phyloP scores from a whole-genome alignment of 805 yeast genomes.

The Candida saitoana region DNA sequence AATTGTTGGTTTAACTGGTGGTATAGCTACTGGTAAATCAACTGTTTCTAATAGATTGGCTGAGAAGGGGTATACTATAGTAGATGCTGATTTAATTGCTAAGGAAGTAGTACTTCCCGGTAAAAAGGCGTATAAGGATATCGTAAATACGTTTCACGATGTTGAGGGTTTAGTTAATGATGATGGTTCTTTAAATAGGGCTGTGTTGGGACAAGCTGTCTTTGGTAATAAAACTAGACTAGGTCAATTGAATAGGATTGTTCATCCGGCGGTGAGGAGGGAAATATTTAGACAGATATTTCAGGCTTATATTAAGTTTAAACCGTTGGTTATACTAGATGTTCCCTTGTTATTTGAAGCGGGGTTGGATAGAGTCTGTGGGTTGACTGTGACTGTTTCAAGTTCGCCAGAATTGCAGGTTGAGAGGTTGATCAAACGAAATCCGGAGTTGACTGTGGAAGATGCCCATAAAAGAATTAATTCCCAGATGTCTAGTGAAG shows the following conservation, averaged over 20 bases:
- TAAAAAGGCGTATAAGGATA: slow-evolving; percentile 58
- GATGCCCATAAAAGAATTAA: slow-evolving; percentile 72
- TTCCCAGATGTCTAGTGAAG: slow-evolving; percentile 68
- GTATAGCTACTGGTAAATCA: slow-evolving; percentile 95
- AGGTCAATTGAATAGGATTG: slow-evolving; percentile 60
- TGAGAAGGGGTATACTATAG: slow-evolving; percentile 53
- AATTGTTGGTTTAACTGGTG: slow-evolving; percentile 93
- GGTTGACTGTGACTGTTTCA: slow-evolving; percentile 61
- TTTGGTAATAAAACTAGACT: slow-evolving; percentile 66
- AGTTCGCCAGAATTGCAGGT: slow-evolving; percentile 59
- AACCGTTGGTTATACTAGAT: slow-evolving; percentile 68
- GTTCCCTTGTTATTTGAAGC: slow-evolving; percentile 89
- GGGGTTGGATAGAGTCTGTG: slow-evolving; percentile 67
- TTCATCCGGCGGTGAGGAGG: slow-evolving; percentile 81
- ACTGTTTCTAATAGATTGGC: slow-evolving; percentile 68
- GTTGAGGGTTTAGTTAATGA: slow-evolving; percentile 47
- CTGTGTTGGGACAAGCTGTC: slow-evolving; percentile 71
- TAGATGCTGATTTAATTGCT: slow-evolving; percentile 92
- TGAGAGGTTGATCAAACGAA: slow-evolving; percentile 59
- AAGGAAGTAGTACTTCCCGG: slow-evolving; percentile 83
- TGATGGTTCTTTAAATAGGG: slow-evolving; percentile 56
- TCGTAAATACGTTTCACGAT: slow-evolving; percentile 56
- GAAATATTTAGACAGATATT: slow-evolving; percentile 59
- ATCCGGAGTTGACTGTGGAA: slow-evolving; percentile 56
- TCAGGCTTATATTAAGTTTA: slow-evolving; percentile 53